Conservation (phyloP, 192 early-diverging fungal species). For the Coemansia sp. region DNA sequence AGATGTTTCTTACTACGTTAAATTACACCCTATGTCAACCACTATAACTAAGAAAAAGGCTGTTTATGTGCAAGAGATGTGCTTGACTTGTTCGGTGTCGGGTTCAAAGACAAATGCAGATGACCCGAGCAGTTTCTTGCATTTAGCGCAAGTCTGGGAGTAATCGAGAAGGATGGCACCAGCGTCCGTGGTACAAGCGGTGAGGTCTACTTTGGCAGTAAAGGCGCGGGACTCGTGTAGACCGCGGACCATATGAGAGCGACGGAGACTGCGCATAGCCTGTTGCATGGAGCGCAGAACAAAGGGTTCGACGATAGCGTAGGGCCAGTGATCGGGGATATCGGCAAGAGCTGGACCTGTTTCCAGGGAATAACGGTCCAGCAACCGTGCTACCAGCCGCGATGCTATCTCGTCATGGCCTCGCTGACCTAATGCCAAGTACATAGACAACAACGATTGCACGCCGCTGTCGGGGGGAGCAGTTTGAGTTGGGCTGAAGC, state of each 20-base stretch:
- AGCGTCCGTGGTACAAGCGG: background rate
- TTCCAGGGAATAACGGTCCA: slow-evolving; percentile 10
- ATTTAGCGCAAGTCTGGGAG: slow-evolving; percentile 44
- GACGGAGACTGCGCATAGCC: slow-evolving; percentile 8
- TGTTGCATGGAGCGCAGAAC: slow-evolving; percentile 17
- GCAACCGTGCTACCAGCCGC: slow-evolving; percentile 31
- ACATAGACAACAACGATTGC: slow-evolving; percentile 20
- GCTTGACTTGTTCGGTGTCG: slow-evolving; percentile 19
- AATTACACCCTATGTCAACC: no score
- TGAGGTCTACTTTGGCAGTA: slow-evolving; percentile 2
- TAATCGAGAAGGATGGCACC: slow-evolving; percentile 32
- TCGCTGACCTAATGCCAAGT: slow-evolving; percentile 9
- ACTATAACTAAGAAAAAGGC: no score
- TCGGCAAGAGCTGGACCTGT: slow-evolving; percentile 5
- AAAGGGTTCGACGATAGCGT: slow-evolving; percentile 28
- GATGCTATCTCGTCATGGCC: slow-evolving; percentile 37
- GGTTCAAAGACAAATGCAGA: slow-evolving; percentile 44
- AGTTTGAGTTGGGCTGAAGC: background rate
- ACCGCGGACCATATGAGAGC: slow-evolving; percentile 9
- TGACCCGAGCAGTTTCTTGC: slow-evolving; percentile 49
- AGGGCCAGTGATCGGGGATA: slow-evolving; percentile 43
- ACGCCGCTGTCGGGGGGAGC: no score
- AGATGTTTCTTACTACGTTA: no score
- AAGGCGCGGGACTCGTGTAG: slow-evolving; percentile 13
- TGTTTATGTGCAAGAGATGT: slow-evolving; percentile 34